Evolutionary conservation across 2,329 filamentous ascomycete species (phyloP).

Genomic region (Xylariaceae sp.): DNA sequence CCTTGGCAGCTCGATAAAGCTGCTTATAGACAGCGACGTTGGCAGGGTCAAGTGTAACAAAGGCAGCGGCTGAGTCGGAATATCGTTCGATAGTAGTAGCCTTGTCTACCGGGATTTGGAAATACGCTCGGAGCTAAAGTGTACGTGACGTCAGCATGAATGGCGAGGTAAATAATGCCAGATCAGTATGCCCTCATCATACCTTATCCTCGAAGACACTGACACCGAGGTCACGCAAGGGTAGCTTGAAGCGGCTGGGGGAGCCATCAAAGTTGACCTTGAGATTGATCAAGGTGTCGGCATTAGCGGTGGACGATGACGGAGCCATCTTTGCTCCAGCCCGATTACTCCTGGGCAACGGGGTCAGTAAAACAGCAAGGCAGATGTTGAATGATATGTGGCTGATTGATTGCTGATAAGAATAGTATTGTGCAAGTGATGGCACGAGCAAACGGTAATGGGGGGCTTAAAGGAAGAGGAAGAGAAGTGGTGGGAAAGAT

Average conservation of each 20-base stretch:
- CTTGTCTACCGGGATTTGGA: constrained; percentile 60
- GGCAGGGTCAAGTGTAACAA: constrained; percentile 71
- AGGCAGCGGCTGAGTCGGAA: constrained; percentile 84
- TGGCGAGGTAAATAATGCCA: too few species aligned
- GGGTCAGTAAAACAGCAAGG: background rate
- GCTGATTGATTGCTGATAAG: background rate
- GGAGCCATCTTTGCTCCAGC: constrained; percentile 34
- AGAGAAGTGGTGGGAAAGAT: background rate
- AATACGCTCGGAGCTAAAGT: constrained; percentile 62
- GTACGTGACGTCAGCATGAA: constrained; percentile 5
- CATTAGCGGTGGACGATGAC: constrained; percentile 31
- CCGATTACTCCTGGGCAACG: constrained; percentile 1
- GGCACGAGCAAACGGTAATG: background rate
- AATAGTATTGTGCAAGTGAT: background rate
- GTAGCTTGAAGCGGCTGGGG: constrained; percentile 82
- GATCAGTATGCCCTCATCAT: constrained; percentile 41
- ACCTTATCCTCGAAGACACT: constrained; percentile 78
- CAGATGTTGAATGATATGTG: background rate
- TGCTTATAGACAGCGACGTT: constrained; percentile 92
- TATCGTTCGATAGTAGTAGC: constrained; percentile 79
- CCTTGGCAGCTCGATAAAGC: constrained; percentile 92
- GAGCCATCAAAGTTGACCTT: constrained; percentile 76
- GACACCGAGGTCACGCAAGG: constrained; percentile 76
- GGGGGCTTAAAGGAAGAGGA: background rate
- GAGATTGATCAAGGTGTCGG: constrained; percentile 75